Base-by-base conservation (phyloP, 169 alveolate species). In the Plasmodium vinckei region DNA sequence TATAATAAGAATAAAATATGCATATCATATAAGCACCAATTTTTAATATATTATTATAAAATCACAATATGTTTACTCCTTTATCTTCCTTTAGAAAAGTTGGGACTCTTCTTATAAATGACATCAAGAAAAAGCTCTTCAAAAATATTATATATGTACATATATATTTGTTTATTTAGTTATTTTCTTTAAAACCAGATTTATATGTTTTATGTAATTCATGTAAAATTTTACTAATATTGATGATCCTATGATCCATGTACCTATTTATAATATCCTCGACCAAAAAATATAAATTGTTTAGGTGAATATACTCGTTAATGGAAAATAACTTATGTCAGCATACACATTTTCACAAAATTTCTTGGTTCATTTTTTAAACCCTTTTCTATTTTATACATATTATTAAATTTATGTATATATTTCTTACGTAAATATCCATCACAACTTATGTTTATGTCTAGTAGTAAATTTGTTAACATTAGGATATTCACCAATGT, bases 221-320 rank as follows among this genome's bases (percentile, higher is more conserved):
- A 77, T 44, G 42, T 68, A 47, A 49, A 33, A 64, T 4, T 49
- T 77, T 77, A 77, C 88, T 68, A 77, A 64, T 25, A 77, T 23
- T 46, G 63, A 9, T 63, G 88, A 61, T 77, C 88, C 88, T 77
- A 77, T 77, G 72, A 77, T 64, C 88, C 88, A 77, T n/a, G 75
- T 63, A 9, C 88, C 88, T 77, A 57, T 77, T 27, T 13, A 53
- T 1, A 2, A 64, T 19, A 60, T 49, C 23, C 47, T 64, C 27
- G 19, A 19, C 15, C 13, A n/a, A 77, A 49, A 47, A 64, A 46
- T 46, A 27, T 13, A 51, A 51, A 33, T 33, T 33, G 42, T 33
- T 33, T 33, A 33, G 42, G 42, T 33, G 42, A 5, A 33, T 33
- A 33, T 33, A 33, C 42, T 33, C 42, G 42, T 51, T 13, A 51